Conservation (phyloP, 2,329 filamentous ascomycete species). For the Claviceps citrina region DNA sequence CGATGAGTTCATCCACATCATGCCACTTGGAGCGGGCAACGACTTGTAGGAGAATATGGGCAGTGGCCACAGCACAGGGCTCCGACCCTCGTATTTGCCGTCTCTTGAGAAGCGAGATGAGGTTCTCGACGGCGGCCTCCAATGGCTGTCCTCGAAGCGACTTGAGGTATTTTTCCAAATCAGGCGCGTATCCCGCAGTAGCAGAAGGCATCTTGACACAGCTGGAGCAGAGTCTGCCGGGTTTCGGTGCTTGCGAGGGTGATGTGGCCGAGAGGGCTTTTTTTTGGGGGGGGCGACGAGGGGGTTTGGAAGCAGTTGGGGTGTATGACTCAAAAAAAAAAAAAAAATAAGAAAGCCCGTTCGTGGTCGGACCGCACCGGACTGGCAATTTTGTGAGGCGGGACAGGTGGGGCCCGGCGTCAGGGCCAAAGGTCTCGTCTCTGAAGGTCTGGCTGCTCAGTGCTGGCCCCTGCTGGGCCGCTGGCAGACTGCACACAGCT, state of each 20-base stretch:
- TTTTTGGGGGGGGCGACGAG: constrained; percentile 5
- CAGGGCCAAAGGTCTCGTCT: background rate
- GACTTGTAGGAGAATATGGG: constrained; percentile 73
- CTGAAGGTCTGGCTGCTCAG: too few species aligned
- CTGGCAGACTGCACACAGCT: too few species aligned
- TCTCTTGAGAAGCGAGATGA: constrained; percentile 81
- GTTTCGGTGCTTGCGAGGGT: background rate
- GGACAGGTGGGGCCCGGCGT: background rate
- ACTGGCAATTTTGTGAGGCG: constrained; percentile 1
- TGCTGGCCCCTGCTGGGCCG: too few species aligned
- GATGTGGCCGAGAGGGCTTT: constrained; percentile 2
- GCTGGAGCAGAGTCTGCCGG: background rate
- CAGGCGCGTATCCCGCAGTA: constrained; percentile 41
- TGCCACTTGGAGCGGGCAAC: constrained; percentile 68
- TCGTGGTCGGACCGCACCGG: background rate
- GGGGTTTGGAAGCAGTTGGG: background rate
- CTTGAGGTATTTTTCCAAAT: constrained; percentile 63
- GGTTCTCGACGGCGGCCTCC: constrained; percentile 68
- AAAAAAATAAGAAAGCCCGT: background rate
- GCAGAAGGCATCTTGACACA: constrained; percentile 18
- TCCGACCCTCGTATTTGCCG: constrained; percentile 79
- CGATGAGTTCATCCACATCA: constrained; percentile 63
- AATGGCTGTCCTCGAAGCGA: constrained; percentile 60
- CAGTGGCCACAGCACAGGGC: constrained; percentile 80
- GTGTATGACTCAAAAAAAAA: constrained; percentile 2